These are phyloP conservation scores for Penicillium sp. DNA, from an alignment of 2,329 filamentous ascomycete species.

Conservation along the genomic window DNA sequence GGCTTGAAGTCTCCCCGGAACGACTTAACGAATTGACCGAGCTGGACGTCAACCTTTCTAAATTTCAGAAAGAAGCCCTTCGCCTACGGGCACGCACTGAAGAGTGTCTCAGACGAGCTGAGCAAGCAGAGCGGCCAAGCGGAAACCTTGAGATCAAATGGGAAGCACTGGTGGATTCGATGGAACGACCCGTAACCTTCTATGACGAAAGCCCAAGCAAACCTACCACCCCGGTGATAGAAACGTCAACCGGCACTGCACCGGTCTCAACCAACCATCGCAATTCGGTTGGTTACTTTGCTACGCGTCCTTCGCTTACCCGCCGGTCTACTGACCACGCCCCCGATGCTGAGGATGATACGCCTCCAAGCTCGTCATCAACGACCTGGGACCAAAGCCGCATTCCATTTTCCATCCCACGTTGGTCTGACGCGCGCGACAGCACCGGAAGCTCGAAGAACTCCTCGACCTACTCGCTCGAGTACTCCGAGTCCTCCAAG, in stretches of 20 bases:
- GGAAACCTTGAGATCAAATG: conserved; percentile 49
- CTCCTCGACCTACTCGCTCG: conserved; percentile 48
- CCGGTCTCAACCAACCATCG: conserved; percentile 37
- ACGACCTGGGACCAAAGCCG: conserved; percentile 45
- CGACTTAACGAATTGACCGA: conserved; percentile 42
- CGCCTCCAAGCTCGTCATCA: conserved; percentile 46
- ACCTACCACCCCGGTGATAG: conserved; percentile 39
- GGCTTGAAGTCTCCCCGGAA: conserved; percentile 45
- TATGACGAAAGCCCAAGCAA: conserved; percentile 43
- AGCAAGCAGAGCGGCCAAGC: conserved; percentile 51
- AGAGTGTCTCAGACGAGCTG: conserved; percentile 48
- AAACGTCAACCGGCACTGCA: conserved; percentile 32
- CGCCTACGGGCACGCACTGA: conserved; percentile 46
- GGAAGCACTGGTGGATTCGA: conserved; percentile 51
- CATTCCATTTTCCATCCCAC: conserved; percentile 43
- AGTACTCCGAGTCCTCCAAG: conserved; percentile 40
- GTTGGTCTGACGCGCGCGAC: conserved; percentile 43
- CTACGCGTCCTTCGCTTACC: conserved; percentile 37
- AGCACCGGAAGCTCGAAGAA: conserved; percentile 49
- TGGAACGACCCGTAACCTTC: conserved; percentile 46
- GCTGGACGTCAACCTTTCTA: conserved; percentile 39
- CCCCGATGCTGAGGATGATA: conserved; percentile 45
- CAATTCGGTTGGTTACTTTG: conserved; percentile 45
- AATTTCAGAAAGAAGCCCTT: conserved; percentile 47
- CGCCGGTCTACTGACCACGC: conserved; percentile 42